Base-by-base conservation (phyloP, 2,329 filamentous ascomycete species). In the Neocatenulostroma microsporum region DNA sequence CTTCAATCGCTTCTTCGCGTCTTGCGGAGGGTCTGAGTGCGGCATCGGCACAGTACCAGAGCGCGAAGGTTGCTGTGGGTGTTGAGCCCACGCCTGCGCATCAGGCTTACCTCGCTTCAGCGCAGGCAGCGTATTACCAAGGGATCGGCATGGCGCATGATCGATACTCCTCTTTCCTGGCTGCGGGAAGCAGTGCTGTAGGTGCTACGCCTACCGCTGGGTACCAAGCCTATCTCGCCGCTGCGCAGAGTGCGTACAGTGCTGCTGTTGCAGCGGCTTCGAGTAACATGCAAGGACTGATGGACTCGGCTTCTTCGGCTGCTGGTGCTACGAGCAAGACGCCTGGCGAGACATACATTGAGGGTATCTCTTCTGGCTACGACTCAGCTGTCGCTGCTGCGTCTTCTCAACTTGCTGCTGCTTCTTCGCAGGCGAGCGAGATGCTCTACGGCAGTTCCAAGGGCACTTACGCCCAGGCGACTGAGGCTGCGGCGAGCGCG, bases 101-200 rank as follows among this genome's bases (percentile, higher is more conserved):
- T 62, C 46, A 76, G 50, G 58, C 68, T 55, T 58, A 72, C 59
- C 42, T 80, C 64, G 60, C 80, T 62, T 67, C 73, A 69, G 62
- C 75, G 65, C 55, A 76, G 68, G 55, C 79, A 70, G 65, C 81
- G 39, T 89, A 89, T 60, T 88, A 86, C 49, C 81, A 85, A 45
- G 84, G 80, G 9, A 61, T 91, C 17, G 85, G 85, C 19, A 60
- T 85, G 29, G 85, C 86, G 1, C 82, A 93, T 51, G 84, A 79
- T 28, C 76, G 80, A 24, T 91, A 91, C 58, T 78, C 80, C 4
- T 80, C 80, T 33, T 89, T 91, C 52, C 47, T 91, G 2, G 70
- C 70, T 10, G 78, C 80, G 4, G 84, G 83, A 6, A 85, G 82
- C 8, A 77, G 73, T 23, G 83, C 79, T 14, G 67, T 85, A 25